Percentiles rank a stretch among this genome's conserved stretches.
These are phyloP conservation scores for Curvularia sp. DNA, from an alignment of 2,329 filamentous ascomycete genomes.

Conservation along the genomic window DNA sequence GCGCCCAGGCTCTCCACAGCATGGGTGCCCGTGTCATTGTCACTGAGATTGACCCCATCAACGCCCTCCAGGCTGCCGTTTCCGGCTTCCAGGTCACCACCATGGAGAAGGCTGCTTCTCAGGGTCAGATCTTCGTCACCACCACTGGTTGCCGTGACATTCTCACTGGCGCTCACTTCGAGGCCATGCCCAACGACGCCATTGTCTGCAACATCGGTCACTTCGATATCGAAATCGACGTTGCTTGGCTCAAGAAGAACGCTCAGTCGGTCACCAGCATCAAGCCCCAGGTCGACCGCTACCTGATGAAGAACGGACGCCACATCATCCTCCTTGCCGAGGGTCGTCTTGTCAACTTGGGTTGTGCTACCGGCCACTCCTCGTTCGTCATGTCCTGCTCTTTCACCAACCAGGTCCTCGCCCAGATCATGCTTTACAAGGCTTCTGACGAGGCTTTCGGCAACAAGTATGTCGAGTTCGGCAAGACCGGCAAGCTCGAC, in stretches of 20 bases:
- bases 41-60: slow-evolving; percentile 99
- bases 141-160: slow-evolving; percentile 99
- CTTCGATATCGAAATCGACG: slow-evolving; percentile 99
- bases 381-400: slow-evolving; percentile 99
- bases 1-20: slow-evolving; percentile 90
- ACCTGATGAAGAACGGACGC: slow-evolving; percentile 88
- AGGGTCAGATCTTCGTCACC: slow-evolving; percentile 98
- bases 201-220: slow-evolving; percentile 99
- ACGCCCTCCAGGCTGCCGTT: slow-evolving; percentile 97
- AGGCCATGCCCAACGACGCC: slow-evolving; percentile 94
- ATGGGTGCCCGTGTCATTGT: slow-evolving; percentile 97
- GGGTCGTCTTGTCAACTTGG: slow-evolving; percentile 98
- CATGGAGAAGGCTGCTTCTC: slow-evolving; percentile 92
- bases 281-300: slow-evolving; percentile 99
- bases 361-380: slow-evolving; percentile 98
- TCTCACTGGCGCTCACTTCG: slow-evolving; percentile 88
- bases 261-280: slow-evolving; percentile 94
- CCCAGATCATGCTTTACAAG: slow-evolving; percentile 99
- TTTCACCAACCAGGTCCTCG: slow-evolving; percentile 99
- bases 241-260: slow-evolving; percentile 99
- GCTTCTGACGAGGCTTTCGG: slow-evolving; percentile 83
- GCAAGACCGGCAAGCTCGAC: slow-evolving; percentile 86
- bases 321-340: slow-evolving; percentile 99
- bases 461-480: slow-evolving; percentile 96
- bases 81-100: slow-evolving; percentile 95